A percentile compares a stretch with the other conserved stretches of the same genome.
Evolutionary conservation across 495 filamentous ascomycete genomes (phyloP).

Genomic region (Penicillium lividum): DNA sequence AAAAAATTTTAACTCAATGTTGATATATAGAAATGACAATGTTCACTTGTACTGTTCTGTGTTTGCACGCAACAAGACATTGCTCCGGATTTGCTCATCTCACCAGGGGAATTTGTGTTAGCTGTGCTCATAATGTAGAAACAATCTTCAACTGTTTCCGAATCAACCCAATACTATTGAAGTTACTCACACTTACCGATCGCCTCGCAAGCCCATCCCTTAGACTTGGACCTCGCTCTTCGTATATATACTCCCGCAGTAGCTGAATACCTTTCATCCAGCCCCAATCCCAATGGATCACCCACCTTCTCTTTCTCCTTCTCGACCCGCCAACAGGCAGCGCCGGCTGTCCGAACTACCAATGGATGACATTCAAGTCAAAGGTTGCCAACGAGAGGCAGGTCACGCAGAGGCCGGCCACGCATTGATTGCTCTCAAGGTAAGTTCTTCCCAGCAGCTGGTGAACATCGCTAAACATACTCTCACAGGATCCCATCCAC

Average conservation of each 20-base stretch:
- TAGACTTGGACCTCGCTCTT: background rate
- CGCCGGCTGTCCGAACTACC: background rate
- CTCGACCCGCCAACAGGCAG: background rate
- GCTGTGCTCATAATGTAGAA: background rate
- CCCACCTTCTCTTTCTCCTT: background rate
- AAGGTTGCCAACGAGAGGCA: background rate
- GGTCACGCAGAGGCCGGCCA: background rate
- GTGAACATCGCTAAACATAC: background rate
- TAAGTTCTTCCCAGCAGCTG: background rate
- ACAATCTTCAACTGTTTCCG: background rate
- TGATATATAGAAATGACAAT: background rate
- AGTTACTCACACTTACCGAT: background rate
- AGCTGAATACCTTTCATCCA: background rate
- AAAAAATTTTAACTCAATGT: background rate
- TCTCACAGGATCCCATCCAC: background rate
- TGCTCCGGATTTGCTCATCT: background rate
- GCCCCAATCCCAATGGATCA: background rate
- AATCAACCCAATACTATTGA: background rate
- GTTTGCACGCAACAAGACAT: background rate
- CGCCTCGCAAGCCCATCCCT: background rate
- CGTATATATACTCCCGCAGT: background rate
- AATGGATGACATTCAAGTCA: background rate
- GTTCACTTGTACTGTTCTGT: background rate
- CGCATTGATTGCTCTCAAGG: background rate
- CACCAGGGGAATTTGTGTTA: background rate